These are phyloP conservation scores for Macaranga tanarius DNA, from an alignment of 441 rosid species.

Conservation along the genomic window DNA sequence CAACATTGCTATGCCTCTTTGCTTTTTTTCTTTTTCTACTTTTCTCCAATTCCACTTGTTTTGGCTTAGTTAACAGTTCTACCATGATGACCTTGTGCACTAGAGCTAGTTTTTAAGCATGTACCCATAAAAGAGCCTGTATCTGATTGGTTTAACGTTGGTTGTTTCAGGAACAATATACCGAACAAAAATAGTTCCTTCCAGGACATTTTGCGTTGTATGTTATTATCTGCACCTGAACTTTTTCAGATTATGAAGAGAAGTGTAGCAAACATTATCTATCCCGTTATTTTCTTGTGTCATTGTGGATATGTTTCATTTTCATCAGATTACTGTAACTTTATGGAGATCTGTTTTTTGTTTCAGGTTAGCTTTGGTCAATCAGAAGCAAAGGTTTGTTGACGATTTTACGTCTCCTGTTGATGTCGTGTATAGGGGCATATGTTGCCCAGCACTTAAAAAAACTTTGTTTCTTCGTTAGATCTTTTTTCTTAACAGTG, in stretches of 20 bases:
- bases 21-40: not conserved
- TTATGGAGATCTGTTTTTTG: constrained; percentile 23
- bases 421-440: not conserved
- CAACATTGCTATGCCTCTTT: not conserved
- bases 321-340: constrained; percentile 11
- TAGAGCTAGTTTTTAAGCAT: constrained; percentile 8
- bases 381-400: constrained; percentile 93
- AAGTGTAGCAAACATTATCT: not conserved
- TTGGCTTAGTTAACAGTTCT: constrained; percentile 12
- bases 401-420: not conserved
- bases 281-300: not conserved
- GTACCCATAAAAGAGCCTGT: constrained; percentile 11
- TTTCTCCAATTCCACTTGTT: not conserved
- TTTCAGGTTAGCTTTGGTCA: constrained; percentile 87
- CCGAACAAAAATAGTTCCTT: constrained; percentile 78
- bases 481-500: not conserved
- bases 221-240: constrained; percentile 32
- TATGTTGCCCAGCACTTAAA: not conserved
- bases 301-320: not conserved
- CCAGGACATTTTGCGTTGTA: constrained; percentile 90
- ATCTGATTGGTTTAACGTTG: constrained; percentile 22
- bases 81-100: constrained; percentile 15
- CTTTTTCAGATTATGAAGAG: not conserved
- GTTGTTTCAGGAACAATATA: constrained; percentile 85
- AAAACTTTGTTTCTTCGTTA: not conserved